Evolutionary conservation across 2,329 filamentous ascomycete genomes (phyloP).

Genomic region (Ustilaginoidea virens): DNA sequence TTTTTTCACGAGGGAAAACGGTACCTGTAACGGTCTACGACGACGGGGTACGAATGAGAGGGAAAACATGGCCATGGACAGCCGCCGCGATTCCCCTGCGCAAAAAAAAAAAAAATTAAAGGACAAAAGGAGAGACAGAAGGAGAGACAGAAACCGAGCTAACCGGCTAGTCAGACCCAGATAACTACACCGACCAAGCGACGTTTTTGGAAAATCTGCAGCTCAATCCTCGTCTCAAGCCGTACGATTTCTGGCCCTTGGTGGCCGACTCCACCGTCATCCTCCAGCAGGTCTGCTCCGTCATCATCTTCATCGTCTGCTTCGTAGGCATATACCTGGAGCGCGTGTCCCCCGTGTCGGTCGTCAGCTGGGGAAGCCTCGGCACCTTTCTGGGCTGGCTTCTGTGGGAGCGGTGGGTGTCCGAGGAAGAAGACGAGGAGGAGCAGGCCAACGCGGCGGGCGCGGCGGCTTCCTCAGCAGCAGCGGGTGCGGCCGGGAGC

Average conservation of each 20-base stretch:
- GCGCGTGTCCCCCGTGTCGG: conserved; percentile 74
- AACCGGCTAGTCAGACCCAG: too few species aligned
- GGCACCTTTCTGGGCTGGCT: conserved; percentile 79
- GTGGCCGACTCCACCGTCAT: conserved; percentile 93
- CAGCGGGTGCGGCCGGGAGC: background rate
- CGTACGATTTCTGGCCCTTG: conserved; percentile 96
- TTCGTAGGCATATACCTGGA: conserved; percentile 84
- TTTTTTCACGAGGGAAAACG: too few species aligned
- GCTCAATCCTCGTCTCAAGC: conserved; percentile 80
- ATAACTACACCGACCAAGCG: conserved; percentile 95
- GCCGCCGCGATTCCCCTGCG: too few species aligned
- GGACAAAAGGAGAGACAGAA: background rate
- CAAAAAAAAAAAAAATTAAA: too few species aligned
- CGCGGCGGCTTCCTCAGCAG: conserved; percentile 15
- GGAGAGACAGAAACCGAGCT: background rate
- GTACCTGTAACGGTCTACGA: too few species aligned
- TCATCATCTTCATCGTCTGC: conserved; percentile 86
- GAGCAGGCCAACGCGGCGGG: conserved; percentile 20
- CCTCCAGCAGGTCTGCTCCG: conserved; percentile 89
- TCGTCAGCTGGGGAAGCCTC: conserved; percentile 72
- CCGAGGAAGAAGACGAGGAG: conserved; percentile 44
- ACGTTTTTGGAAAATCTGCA: conserved; percentile 95
- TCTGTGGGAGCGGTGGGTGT: conserved; percentile 83
- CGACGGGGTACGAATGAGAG: too few species aligned
- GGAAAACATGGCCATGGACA: too few species aligned